Conservation (phyloP, 2,329 filamentous ascomycete genomes). For the Parastagonospora nodorum region DNA sequence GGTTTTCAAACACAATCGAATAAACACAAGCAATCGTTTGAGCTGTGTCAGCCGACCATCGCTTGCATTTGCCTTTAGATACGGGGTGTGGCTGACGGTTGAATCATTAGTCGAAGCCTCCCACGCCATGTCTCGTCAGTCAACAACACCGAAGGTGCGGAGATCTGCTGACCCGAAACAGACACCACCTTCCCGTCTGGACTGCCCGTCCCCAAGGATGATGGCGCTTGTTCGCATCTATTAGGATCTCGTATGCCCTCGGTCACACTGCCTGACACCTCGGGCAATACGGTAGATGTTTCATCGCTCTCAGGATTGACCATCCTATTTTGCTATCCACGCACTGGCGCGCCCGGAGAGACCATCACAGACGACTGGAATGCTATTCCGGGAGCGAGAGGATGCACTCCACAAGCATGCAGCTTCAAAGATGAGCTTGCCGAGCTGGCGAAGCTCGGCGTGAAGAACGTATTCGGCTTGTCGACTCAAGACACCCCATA, state of each 20-base stretch:
- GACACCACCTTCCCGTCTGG: constrained; percentile 39
- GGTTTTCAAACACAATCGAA: not conserved
- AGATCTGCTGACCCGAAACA: constrained; percentile 17
- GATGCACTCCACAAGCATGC: constrained; percentile 52
- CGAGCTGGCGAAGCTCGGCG: constrained; percentile 19
- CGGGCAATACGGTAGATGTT: constrained; percentile 32
- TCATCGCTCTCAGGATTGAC: constrained; percentile 44
- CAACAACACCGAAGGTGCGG: constrained; percentile 4
- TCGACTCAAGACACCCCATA: constrained; percentile 49
- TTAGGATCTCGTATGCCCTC: constrained; percentile 28
- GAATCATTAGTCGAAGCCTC: not conserved
- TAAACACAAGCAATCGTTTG: not conserved
- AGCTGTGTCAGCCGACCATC: not conserved
- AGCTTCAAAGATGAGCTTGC: constrained; percentile 46
- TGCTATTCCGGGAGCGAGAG: constrained; percentile 50
- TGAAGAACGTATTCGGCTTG: constrained; percentile 45
- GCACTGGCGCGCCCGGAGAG: constrained; percentile 47
- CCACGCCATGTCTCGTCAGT: constrained; percentile 25
- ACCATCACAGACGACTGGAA: constrained; percentile 50
- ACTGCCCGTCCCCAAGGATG: constrained; percentile 47
- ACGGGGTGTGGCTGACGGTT: constrained; percentile 1
- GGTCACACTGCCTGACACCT: constrained; percentile 41
- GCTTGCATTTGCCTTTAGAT: not conserved
- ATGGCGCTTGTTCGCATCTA: constrained; percentile 49
- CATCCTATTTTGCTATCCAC: constrained; percentile 52